Evolutionary conservation across 257 asterid genomes (phyloP).

Genomic region (Nicotiana benthamiana): DNA sequence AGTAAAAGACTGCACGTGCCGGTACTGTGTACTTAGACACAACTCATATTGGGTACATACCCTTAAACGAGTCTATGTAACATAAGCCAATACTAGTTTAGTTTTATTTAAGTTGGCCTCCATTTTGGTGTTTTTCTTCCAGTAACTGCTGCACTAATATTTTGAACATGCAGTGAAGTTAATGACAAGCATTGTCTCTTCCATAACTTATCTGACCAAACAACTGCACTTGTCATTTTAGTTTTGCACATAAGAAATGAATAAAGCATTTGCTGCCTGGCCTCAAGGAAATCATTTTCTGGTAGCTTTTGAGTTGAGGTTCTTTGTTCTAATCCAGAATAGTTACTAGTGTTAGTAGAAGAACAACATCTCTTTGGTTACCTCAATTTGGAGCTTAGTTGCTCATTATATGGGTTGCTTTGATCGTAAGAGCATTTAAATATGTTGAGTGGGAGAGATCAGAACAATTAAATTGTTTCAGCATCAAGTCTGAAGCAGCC

Average conservation of each 20-base stretch:
- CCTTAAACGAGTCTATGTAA: background rate
- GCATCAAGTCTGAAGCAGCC: background rate
- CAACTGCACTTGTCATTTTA: background rate
- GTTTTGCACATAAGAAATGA: background rate
- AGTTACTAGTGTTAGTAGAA: background rate
- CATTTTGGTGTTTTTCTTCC: background rate
- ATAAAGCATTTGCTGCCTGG: background rate
- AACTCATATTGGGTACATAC: background rate
- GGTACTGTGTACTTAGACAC: background rate
- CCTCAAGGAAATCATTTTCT: background rate
- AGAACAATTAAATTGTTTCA: background rate
- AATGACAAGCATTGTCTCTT: background rate
- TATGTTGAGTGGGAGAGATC: background rate
- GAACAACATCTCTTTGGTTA: background rate
- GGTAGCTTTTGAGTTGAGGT: background rate
- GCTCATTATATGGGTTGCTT: background rate
- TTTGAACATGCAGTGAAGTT: background rate
- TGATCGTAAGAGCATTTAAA: background rate
- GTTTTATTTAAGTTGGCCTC: background rate
- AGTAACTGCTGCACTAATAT: background rate
- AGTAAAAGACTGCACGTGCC: background rate
- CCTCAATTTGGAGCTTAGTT: background rate
- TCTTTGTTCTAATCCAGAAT: background rate
- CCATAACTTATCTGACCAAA: background rate
- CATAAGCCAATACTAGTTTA: background rate